Evolutionary conservation across 305 asterid species (phyloP), one percentile per base, ranked within the genome.

Genomic region (Fraxinus baroniana): DNA sequence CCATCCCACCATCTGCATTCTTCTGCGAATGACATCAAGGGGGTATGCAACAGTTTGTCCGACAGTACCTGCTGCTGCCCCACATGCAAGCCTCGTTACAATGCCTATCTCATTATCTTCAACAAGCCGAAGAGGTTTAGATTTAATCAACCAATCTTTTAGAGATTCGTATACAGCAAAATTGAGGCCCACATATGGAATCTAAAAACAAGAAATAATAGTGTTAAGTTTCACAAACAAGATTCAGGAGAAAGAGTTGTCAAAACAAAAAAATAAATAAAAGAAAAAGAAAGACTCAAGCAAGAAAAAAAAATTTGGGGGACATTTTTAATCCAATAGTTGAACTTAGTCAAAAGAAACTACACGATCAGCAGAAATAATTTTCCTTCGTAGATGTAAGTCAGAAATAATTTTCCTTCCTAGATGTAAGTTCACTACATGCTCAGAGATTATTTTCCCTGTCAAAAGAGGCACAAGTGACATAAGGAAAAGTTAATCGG

Each of bases 1-100:
- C 98, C 98, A 93, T 41, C 98, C 98, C 73, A 89, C 98, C 98
- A 95, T 95, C 88, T 95, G 98, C 98, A 95, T 95, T 90, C 98
- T 90, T 87, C 98, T 86, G 70, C 98, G 98, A 70, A 95, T 91
- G 81, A 95, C 98, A 81, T 95, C 98, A 68, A 95, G 97, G 26
- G 98, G 98, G 87, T 95, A 95, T 18, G 98, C 98, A 87, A 95
- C 91, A 80, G 98, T 95, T 88, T 95, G 98, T 62, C 98, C 98
- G 78, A 95, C 92, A 37, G 98, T 95, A 81, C 98, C 98, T 75
- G 98, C 98, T 15, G 87, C 97, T 52, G 98, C 98, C 83, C 98
- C 98, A 82, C 98, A 95, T 9, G 92, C 92, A 83, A 95, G 98
- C 87, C 95, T 90, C 66, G 97, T 95, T 77, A 86, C 90, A 55